Base-by-base conservation (phyloP, 345 rosid species). In the Eucalyptus dawsonii region DNA sequence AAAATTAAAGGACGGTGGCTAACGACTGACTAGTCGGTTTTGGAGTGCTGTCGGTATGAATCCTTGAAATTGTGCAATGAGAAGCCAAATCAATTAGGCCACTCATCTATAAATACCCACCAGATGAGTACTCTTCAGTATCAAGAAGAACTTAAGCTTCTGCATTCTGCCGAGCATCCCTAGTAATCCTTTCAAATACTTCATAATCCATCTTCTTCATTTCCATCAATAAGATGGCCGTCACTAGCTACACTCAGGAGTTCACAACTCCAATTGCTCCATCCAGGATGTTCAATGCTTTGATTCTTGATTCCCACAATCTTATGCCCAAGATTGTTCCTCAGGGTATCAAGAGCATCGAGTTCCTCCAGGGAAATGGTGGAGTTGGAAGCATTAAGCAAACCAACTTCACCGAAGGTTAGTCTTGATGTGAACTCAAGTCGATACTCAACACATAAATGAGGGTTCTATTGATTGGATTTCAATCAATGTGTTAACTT, bases 311-410 rank as follows among this genome's bases (percentile, higher is more conserved):
- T 13, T 50, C 86, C 58, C 50, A 45, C 87, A 51, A 50, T 58
- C 31, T 76, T 49, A 50, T 88, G 51, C 94, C 92, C 24, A 91
- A 87, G 88, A 44, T 91, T 34, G 11, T 91, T 86, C 94, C 95
- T 58, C 91, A 91, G 3, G 90, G 88, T 17, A 9, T 93, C 60
- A 87, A 91, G 60, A 89, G 86, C 53, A 37, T 90, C 5, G 90
- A 91, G 83, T 83, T 80, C 49, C 31, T 93, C 45, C 85, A 91
- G 88, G 95, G 95, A 5, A 87, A 90, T 89, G 95, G 95, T 25
- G 95, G 94, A 21, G 90, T 89, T 25, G 93, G 93, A 69, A 92
- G 88, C 88, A 90, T 92, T 88, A 93, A 88, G 87, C 60, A 89
- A n/a, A 34, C 88, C 25, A 92, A 58, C 86, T 89, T 86, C 42